Conservation (phyloP, 1,284 basidiomycete species). For the Cutaneotrichosporon sp. region DNA sequence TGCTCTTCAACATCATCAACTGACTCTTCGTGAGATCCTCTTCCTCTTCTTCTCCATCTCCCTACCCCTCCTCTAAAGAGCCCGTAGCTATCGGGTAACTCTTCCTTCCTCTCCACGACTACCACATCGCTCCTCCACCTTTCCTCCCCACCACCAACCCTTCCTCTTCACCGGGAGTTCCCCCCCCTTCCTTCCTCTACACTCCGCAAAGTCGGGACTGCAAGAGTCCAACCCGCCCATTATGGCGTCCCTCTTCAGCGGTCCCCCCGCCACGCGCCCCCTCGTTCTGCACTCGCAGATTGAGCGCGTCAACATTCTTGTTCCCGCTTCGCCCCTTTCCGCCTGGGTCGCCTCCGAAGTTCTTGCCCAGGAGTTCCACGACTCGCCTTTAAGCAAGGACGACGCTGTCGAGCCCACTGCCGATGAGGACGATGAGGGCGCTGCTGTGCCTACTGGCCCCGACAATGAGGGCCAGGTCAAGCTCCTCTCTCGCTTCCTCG, state of each 20-base stretch:
- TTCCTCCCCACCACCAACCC: slow-evolving; percentile 5
- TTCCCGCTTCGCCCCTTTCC: slow-evolving; percentile 70
- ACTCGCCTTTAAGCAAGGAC: slow-evolving; percentile 57
- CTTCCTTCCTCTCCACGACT: slow-evolving; percentile 8
- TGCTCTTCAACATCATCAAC: slow-evolving; percentile 9
- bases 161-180: slow-evolving; percentile 7
- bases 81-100: slow-evolving; percentile 9
- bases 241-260: slow-evolving; percentile 51
- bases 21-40: slow-evolving; percentile 11
- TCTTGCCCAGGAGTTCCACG: slow-evolving; percentile 77
- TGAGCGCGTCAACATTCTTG: slow-evolving; percentile 68
- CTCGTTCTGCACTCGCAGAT: slow-evolving; percentile 52
- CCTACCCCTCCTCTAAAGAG: slow-evolving; percentile 8
- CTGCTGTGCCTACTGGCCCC: slow-evolving; percentile 29
- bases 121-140: background rate
- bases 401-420: slow-evolving; percentile 31
- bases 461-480: slow-evolving; percentile 65
- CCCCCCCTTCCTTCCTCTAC: slow-evolving; percentile 10
- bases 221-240: slow-evolving; percentile 29
- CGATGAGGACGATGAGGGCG: slow-evolving; percentile 54
- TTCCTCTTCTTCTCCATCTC: slow-evolving; percentile 13
- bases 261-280: slow-evolving; percentile 48
- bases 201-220: slow-evolving; percentile 21
- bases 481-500: slow-evolving; percentile 75
- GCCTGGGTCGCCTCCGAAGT: slow-evolving; percentile 83